A percentile compares a stretch with the other conserved stretches of the same genome.
Conservation (phyloP, 2,329 filamentous ascomycete genomes). For the Fusarium verrucosum region DNA sequence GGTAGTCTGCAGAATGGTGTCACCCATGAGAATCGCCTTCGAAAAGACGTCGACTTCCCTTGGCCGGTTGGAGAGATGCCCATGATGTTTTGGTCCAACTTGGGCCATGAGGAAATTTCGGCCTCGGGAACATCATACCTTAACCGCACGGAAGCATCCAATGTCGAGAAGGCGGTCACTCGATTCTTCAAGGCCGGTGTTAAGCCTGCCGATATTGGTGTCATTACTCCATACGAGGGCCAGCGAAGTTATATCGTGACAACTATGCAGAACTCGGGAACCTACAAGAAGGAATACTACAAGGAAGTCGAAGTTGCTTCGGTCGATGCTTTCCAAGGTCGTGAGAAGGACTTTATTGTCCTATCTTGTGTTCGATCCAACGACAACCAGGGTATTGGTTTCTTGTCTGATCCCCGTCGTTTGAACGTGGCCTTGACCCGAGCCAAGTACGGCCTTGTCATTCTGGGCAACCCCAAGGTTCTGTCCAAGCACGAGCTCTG, state of each 20-base stretch:
- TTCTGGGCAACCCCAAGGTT: slow-evolving; percentile 97
- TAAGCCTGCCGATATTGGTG: slow-evolving; percentile 91
- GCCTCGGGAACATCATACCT: slow-evolving; percentile 97
- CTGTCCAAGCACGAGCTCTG: slow-evolving; percentile 97
- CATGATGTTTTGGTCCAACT: slow-evolving; percentile 99
- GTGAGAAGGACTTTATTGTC: slow-evolving; percentile 99
- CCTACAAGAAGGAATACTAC: slow-evolving; percentile 98
- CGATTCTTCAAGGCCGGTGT: slow-evolving; percentile 99
- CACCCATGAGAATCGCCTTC: slow-evolving; percentile 85
- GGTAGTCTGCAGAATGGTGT: slow-evolving; percentile 97
- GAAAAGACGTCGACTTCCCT: slow-evolving; percentile 95
- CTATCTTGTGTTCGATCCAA: slow-evolving; percentile 98
- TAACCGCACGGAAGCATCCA: slow-evolving; percentile 95
- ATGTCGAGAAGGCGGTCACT: slow-evolving; percentile 98
- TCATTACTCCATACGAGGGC: slow-evolving; percentile 98
- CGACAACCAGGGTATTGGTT: slow-evolving; percentile 98
- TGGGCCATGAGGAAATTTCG: slow-evolving; percentile 97
- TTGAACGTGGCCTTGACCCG: slow-evolving; percentile 96
- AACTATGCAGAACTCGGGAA: slow-evolving; percentile 98
- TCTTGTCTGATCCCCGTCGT: slow-evolving; percentile 96
- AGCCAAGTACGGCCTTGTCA: slow-evolving; percentile 95
- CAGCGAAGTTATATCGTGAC: slow-evolving; percentile 98
- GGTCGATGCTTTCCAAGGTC: slow-evolving; percentile 97
- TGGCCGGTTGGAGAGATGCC: slow-evolving; percentile 94
- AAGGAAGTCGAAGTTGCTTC: slow-evolving; percentile 99